Evolutionary conservation across 2,329 filamentous ascomycete genomes (phyloP).

Genomic region (Bimuria novae-zelandiae): DNA sequence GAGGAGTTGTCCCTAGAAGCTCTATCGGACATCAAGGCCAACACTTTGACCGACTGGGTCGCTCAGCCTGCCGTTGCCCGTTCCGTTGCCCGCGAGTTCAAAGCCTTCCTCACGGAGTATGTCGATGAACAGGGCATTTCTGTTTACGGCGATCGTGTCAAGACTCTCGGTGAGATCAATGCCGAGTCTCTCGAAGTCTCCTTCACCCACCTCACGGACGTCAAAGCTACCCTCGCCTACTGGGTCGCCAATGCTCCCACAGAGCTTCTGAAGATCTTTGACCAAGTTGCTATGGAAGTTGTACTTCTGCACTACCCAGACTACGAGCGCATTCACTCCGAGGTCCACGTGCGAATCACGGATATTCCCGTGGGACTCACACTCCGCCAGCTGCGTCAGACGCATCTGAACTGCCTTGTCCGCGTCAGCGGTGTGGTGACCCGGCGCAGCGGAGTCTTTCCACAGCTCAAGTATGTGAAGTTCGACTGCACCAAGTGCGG

Average conservation of each 20-base stretch:
- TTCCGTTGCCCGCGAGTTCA: slow-evolving; percentile 95
- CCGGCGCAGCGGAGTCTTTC: slow-evolving; percentile 90
- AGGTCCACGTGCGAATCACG: slow-evolving; percentile 96
- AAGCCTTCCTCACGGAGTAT: slow-evolving; percentile 94
- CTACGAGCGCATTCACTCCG: slow-evolving; percentile 95
- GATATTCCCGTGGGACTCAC: slow-evolving; percentile 95
- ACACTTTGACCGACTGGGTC: slow-evolving; percentile 94
- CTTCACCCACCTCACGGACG: slow-evolving; percentile 86
- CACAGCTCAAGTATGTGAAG: slow-evolving; percentile 97
- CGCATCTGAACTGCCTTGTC: slow-evolving; percentile 93
- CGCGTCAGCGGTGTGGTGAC: slow-evolving; percentile 95
- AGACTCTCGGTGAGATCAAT: slow-evolving; percentile 95
- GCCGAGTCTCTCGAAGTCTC: slow-evolving; percentile 95
- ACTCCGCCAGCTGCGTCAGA: slow-evolving; percentile 90
- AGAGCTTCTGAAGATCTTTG: slow-evolving; percentile 95
- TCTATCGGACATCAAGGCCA: slow-evolving; percentile 88
- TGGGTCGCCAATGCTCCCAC: slow-evolving; percentile 94
- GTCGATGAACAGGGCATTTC: slow-evolving; percentile 87
- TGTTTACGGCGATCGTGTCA: slow-evolving; percentile 92
- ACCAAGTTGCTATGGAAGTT: slow-evolving; percentile 95
- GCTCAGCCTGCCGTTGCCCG: slow-evolving; percentile 85
- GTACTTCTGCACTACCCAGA: slow-evolving; percentile 95
- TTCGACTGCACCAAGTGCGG: slow-evolving; percentile 96
- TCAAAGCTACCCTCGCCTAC: slow-evolving; percentile 92
- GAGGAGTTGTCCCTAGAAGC: slow-evolving; percentile 93